Evolutionary conservation across 345 rosid species (phyloP), one percentile per base, ranked within the genome.

Genomic region (Crucihimalaya himalaica): DNA sequence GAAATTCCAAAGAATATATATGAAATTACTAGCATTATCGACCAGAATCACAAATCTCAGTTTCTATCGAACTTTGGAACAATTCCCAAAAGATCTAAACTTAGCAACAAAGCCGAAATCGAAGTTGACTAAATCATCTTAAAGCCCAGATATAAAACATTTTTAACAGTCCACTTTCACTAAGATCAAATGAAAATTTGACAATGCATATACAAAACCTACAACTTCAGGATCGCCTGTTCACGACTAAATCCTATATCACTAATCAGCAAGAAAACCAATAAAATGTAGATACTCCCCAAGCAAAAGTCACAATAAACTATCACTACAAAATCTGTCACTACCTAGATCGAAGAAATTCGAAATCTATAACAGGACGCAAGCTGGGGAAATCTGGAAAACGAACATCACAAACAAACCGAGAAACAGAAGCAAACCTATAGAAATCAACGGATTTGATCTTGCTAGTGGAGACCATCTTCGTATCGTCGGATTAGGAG

Each of bases 381-480:
- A 51, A 73, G 47, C 43, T 31, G 25, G 42, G 5, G 60, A 54
- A 23, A 53, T 29, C 46, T 28, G 27, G 31, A 16, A 50, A 55
- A 46, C 28, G 23, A 31, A 45, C 5, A 73, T n/a, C 1, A 53
- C n/a, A 62, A 60, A 65, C n/a, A 62, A 60, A 65, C n/a, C 53
- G 50, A 7, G 34, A 21, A 29, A 71, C 47, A 39, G 69, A 57
- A 75, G 73, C 80, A 68, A 66, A 88, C 93, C 93, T 84, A 69
- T 86, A 86, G 79, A 89, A 89, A 73, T 89, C 95, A 50, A 89
- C 86, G 67, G 95, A 83, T 61, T 87, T 89, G 88, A 87, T 66
- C 83, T 82, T 87, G 81, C 81, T 73, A 14, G 87, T 60, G 31
- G 92, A 83, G 43, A 89, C 60, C 95, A 89, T 89, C 80, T 78